phyloP scores from a whole-genome alignment of 768 basidiomycete species.

The Tylopilus felleus region DNA sequence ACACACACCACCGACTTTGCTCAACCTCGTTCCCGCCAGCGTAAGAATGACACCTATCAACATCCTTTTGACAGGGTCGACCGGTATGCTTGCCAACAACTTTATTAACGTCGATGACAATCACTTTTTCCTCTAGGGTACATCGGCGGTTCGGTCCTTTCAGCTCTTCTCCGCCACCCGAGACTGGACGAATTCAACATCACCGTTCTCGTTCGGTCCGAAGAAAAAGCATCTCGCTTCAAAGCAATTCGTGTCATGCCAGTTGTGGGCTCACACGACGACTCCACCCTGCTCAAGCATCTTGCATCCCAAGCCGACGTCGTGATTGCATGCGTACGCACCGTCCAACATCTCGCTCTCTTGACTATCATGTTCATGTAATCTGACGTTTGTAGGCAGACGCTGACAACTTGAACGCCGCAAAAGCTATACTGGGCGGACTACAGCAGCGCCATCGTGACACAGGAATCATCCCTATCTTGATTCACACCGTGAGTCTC shows the following conservation, averaged over 20 bases:
- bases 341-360: not conserved
- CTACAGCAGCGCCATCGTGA: constrained; percentile 42
- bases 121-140: constrained; percentile 38
- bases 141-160: constrained; percentile 53
- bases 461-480: constrained; percentile 40
- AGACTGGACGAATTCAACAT: constrained; percentile 40
- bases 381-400: constrained; percentile 30
- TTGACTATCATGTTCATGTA: not conserved
- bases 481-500: constrained; percentile 59
- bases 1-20: not conserved
- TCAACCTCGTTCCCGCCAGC: not conserved
- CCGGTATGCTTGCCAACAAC: constrained; percentile 13
- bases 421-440: constrained; percentile 45
- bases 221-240: constrained; percentile 33
- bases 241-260: constrained; percentile 13
- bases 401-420: constrained; percentile 42
- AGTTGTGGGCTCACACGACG: constrained; percentile 41
- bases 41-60: constrained; percentile 8
- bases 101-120: not conserved
- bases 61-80: constrained; percentile 17
- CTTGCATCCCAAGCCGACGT: constrained; percentile 42
- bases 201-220: constrained; percentile 44
- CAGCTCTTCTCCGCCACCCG: constrained; percentile 44
- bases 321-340: constrained; percentile 37
- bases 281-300: constrained; percentile 37